Conservation (phyloP, 208 protist genomes). For the Leishmania martiniquensis region DNA sequence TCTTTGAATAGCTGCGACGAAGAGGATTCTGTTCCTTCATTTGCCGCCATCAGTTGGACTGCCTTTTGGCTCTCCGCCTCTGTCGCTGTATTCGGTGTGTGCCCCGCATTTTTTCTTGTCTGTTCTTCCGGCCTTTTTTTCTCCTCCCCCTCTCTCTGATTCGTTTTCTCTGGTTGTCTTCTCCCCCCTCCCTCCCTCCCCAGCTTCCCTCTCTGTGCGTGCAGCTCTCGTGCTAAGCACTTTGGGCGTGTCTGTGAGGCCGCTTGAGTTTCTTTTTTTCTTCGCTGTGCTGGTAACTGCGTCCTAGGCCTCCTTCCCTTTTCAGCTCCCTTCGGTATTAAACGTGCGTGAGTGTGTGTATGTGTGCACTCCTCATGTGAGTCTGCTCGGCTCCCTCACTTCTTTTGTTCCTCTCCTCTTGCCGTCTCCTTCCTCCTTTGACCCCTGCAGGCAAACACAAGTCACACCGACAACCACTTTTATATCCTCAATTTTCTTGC, state of each 20-base stretch:
- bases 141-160: not conserved
- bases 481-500: not conserved
- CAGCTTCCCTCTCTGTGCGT: not conserved
- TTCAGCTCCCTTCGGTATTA: not conserved
- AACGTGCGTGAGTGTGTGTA: not conserved
- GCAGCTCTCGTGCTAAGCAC: not conserved
- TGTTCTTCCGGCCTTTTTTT: not conserved
- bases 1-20: not conserved
- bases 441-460: not conserved
- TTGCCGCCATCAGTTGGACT: not conserved
- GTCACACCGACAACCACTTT: not conserved
- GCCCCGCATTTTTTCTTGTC: not conserved
- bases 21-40: not conserved
- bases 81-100: too few species aligned
- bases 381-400: not conserved
- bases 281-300: too few species aligned
- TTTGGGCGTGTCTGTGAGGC: not conserved
- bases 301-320: not conserved
- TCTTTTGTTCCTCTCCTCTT: not conserved
- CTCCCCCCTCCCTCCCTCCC: too few species aligned
- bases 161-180: not conserved
- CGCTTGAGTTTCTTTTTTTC: not conserved
- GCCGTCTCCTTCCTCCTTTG: not conserved
- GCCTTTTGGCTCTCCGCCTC: not conserved
- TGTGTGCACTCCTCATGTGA: not conserved